Evolutionary conservation across 1,284 basidiomycete species (phyloP).

Genomic region (Pisolithus thermaeus): DNA sequence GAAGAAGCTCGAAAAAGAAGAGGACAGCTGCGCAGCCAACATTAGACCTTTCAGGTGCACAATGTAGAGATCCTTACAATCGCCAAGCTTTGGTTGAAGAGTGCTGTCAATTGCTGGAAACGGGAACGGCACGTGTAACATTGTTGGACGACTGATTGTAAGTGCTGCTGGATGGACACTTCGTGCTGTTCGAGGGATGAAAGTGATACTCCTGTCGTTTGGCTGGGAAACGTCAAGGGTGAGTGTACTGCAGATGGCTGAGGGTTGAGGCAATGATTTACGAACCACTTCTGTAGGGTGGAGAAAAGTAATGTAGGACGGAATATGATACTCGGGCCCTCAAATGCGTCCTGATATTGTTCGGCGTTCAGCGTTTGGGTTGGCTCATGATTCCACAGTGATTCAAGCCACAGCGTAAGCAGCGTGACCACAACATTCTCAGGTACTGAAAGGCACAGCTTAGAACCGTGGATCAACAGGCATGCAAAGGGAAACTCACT

Average conservation of each 20-base stretch:
- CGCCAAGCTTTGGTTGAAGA: constrained; percentile 35
- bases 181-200: constrained; percentile 32
- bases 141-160: constrained; percentile 32
- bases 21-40: constrained; percentile 27
- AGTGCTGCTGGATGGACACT: constrained; percentile 30
- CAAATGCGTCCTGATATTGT: constrained; percentile 17
- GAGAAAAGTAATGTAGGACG: constrained; percentile 19
- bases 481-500: constrained; percentile 14
- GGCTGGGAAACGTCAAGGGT: constrained; percentile 12
- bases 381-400: constrained; percentile 37
- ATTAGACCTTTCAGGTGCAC: constrained; percentile 1
- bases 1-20: constrained; percentile 39
- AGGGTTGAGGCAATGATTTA: background rate
- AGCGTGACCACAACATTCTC: constrained; percentile 28
- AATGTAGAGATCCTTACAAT: constrained; percentile 30
- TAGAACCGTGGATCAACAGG: background rate
- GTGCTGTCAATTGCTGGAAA: constrained; percentile 33
- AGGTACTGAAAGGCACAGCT: constrained; percentile 22
- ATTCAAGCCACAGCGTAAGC: constrained; percentile 45
- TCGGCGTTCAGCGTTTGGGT: constrained; percentile 10
- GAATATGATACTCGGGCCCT: constrained; percentile 18
- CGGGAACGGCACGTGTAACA: constrained; percentile 32
- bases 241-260: background rate
- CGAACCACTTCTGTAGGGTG: constrained; percentile 22
- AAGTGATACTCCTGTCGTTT: constrained; percentile 19